Percentiles rank a stretch among this genome's conserved stretches.
phyloP scores from a whole-genome alignment of 1,139 yeast genomes.

The Geotrichum restrictum region DNA sequence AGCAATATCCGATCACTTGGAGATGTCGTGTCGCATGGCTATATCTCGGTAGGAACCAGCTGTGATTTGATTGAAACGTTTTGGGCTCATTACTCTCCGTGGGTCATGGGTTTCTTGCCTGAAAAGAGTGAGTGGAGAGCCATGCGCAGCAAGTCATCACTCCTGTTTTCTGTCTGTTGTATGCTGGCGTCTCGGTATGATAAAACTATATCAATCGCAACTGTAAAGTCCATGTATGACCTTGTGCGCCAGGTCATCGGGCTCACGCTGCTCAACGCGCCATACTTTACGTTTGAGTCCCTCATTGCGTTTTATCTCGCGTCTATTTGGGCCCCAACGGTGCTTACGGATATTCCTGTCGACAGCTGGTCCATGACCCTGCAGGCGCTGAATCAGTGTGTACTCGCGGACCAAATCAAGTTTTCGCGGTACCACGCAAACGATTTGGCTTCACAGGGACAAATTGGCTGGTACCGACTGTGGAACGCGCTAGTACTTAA shows the following conservation, averaged over 20 bases:
- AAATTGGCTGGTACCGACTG: constrained; percentile 18
- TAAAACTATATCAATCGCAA: constrained; percentile 9
- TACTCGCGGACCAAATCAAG: constrained; percentile 17
- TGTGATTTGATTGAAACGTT: constrained; percentile 14
- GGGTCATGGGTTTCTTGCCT: constrained; percentile 17
- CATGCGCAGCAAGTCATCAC: constrained; percentile 12
- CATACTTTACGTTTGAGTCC: constrained; percentile 18
- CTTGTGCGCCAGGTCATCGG: constrained; percentile 17
- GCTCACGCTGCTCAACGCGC: constrained; percentile 18
- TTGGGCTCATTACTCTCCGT: constrained; percentile 20
- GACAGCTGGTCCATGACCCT: constrained; percentile 19
- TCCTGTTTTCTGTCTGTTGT: constrained; percentile 17
- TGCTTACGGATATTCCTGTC: constrained; percentile 17
- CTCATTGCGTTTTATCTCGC: constrained; percentile 15
- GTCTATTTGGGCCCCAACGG: constrained; percentile 19
- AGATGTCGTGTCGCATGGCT: constrained; percentile 19
- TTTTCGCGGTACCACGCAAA: constrained; percentile 16
- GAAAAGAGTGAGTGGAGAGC: constrained; percentile 13
- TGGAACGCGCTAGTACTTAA: constrained; percentile 17
- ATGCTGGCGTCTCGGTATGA: constrained; percentile 18
- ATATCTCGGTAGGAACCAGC: constrained; percentile 13
- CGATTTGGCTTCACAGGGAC: constrained; percentile 12
- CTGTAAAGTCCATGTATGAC: constrained; percentile 18
- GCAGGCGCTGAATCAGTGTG: constrained; percentile 19
- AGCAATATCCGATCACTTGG: constrained; percentile 14